Evolutionary conservation across 2,329 filamentous ascomycete genomes (phyloP).

Genomic region (Aspergillus flavus): DNA sequence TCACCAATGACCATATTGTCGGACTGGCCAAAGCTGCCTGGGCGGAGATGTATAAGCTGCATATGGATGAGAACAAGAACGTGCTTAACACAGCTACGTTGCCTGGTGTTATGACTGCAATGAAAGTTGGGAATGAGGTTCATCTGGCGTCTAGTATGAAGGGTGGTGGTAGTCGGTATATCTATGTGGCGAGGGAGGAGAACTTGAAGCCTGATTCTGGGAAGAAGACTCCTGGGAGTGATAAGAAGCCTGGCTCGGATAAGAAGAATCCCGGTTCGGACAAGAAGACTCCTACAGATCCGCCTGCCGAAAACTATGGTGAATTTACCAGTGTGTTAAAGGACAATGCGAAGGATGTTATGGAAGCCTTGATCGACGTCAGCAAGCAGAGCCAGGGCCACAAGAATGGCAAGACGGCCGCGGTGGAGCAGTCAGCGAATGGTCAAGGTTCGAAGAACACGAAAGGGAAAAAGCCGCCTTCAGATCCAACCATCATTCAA

Average conservation of each 20-base stretch:
- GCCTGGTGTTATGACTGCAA: not conserved
- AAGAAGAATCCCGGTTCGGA: not conserved
- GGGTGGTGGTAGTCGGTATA: not conserved
- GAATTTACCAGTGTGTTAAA: slow-evolving; percentile 1
- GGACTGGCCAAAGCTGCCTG: slow-evolving; percentile 2
- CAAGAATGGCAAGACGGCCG: not conserved
- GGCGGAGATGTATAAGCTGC: not conserved
- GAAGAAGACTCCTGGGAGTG: too few relatives aligned
- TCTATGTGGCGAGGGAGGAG: not conserved
- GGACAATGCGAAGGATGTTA: not conserved
- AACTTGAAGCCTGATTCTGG: not conserved
- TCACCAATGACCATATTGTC: not conserved
- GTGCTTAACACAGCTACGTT: too few relatives aligned
- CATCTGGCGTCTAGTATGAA: slow-evolving; percentile 1
- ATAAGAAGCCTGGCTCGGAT: too few relatives aligned
- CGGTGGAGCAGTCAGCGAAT: not conserved
- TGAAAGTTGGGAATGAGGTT: not conserved
- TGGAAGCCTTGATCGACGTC: slow-evolving; percentile 4
- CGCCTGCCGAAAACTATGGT: not conserved
- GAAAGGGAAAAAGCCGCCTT: too few relatives aligned
- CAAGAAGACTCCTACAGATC: not conserved
- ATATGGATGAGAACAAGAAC: too few relatives aligned
- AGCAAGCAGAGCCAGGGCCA: not conserved
- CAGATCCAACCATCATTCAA: not conserved
- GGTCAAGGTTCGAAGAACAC: too few relatives aligned